Percentiles rank a stretch among this genome's conserved stretches.
These are phyloP conservation scores for Coriaria nepalensis DNA, from an alignment of 306 rosid species.

Conservation along the genomic window DNA sequence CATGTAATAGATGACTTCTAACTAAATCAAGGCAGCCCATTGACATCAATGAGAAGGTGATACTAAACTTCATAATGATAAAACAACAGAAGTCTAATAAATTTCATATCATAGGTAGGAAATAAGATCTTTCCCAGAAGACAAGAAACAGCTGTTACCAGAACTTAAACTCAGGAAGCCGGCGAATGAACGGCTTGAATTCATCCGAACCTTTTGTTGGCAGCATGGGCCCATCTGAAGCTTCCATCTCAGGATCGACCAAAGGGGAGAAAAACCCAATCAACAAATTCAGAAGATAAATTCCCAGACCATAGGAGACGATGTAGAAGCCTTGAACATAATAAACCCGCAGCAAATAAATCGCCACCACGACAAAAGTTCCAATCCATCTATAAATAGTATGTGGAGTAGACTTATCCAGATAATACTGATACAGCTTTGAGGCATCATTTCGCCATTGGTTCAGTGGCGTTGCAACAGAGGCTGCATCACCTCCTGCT, in stretches of 20 bases:
- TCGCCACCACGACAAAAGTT: slow-evolving; percentile 22
- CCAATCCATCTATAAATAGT: slow-evolving; percentile 61
- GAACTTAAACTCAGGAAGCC: slow-evolving; percentile 90
- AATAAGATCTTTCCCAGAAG: too few relatives aligned
- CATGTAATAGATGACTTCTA: too few relatives aligned
- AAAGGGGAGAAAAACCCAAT: slow-evolving; percentile 77
- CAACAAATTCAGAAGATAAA: slow-evolving; percentile 70
- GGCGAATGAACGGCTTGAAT: slow-evolving; percentile 76
- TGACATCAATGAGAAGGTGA: too few relatives aligned
- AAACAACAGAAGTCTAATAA: too few relatives aligned
- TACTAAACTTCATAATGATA: too few relatives aligned
- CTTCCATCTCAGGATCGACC: slow-evolving; percentile 77
- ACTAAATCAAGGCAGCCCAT: too few relatives aligned
- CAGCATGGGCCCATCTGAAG: slow-evolving; percentile 49
- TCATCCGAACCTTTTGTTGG: slow-evolving; percentile 88
- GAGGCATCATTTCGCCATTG: slow-evolving; percentile 45
- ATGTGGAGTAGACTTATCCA: slow-evolving; percentile 69
- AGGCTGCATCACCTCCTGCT: slow-evolving; percentile 51
- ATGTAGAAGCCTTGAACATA: slow-evolving; percentile 71
- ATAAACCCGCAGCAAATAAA: slow-evolving; percentile 57
- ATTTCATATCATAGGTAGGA: too few relatives aligned
- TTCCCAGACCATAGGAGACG: slow-evolving; percentile 72
- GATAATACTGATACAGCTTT: slow-evolving; percentile 55
- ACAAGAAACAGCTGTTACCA: slow-evolving; percentile 37
- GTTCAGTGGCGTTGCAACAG: slow-evolving; percentile 45